phyloP scores from a whole-genome alignment of 2,329 filamentous ascomycete species.

The Ascochyta clinopodiicola region DNA sequence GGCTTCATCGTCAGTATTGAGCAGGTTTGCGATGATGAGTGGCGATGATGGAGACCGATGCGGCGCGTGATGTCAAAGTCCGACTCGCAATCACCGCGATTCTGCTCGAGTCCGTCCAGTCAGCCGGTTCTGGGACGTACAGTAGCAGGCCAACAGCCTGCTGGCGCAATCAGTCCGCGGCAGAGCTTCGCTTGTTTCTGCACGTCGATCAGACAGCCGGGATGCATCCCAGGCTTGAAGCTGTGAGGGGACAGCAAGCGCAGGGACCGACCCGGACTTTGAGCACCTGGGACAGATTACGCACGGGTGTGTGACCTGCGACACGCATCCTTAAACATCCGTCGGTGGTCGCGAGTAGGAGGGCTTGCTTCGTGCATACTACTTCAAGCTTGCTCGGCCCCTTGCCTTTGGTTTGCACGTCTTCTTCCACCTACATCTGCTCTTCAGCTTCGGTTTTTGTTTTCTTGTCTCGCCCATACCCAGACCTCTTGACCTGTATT shows the following conservation, averaged over 20 bases:
- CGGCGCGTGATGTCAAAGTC: neutral
- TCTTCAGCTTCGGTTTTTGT: constrained; percentile 4
- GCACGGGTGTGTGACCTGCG: constrained; percentile 25
- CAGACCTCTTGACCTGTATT: neutral
- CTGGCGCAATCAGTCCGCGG: constrained; percentile 24
- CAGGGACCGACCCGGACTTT: constrained; percentile 14
- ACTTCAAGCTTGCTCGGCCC: constrained; percentile 17
- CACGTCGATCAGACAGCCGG: constrained; percentile 37
- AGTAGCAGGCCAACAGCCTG: constrained; percentile 6
- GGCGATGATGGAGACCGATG: constrained; percentile 11
- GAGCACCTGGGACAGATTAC: constrained; percentile 16
- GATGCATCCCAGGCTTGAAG: constrained; percentile 16
- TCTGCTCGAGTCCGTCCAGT: constrained; percentile 10
- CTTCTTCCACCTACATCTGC: neutral
- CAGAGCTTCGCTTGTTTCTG: constrained; percentile 33
- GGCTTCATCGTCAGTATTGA: constrained; percentile 7
- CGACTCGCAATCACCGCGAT: constrained; percentile 12
- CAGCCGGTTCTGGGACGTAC: neutral
- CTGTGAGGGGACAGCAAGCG: constrained; percentile 15
- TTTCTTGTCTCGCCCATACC: neutral
- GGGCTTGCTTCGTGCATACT: neutral
- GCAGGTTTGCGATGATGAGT: constrained; percentile 9
- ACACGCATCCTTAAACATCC: constrained; percentile 32
- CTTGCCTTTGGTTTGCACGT: constrained; percentile 21
- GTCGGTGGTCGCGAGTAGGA: constrained; percentile 5